Evolutionary conservation across 2,329 filamentous ascomycete species (phyloP), one percentile per base, ranked within the genome.

Genomic region (Triangularia setosa): DNA sequence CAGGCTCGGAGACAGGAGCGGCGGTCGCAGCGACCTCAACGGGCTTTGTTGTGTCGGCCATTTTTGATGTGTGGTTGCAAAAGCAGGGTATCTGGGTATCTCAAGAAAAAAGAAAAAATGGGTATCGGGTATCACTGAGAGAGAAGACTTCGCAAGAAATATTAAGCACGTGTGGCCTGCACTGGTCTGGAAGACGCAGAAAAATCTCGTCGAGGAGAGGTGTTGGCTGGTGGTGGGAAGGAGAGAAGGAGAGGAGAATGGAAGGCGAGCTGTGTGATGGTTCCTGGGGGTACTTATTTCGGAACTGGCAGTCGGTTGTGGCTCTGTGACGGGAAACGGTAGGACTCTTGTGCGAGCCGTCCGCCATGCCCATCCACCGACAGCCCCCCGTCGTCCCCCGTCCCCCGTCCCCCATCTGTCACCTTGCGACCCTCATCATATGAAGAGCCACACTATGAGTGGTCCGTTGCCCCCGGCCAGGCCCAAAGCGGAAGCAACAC

Each of bases 41-140:
- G 75, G 88, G 84, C 82, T 92, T 92, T 79, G 87, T 84, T 78
- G 81, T 83, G 75, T 92, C 89, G 80, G 90, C 87, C 89, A 92
- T 92, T 83, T 73, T 84, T 75, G 75, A 68, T 65, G 59, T 48
- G 9, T 59, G 67, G 62, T 62, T 64, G 61, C 56, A 57, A 69
- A 66, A 67, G 65, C 64, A 67, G 70, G 70, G 70, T 72, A 72
- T 71, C 69, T 67, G 62, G 40, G 58, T 60, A 60, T 60, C 35
- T 60, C 48, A 53, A 66, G 27, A 61, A 69, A 63, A 67, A 69
- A 69, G 67, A 68, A 64, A 60, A 69, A 70, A 68, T 59, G 69
- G 69, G 69, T 70, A 70, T 71, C 59, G 69, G 70, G 70, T 72
- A 72, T 72, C 71, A 72, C 71, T 70, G 66, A 70, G 66, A 70